A percentile compares a stretch with the other conserved stretches of the same genome.
Conservation (phyloP, 345 rosid genomes). For the Citropsis articulata region DNA sequence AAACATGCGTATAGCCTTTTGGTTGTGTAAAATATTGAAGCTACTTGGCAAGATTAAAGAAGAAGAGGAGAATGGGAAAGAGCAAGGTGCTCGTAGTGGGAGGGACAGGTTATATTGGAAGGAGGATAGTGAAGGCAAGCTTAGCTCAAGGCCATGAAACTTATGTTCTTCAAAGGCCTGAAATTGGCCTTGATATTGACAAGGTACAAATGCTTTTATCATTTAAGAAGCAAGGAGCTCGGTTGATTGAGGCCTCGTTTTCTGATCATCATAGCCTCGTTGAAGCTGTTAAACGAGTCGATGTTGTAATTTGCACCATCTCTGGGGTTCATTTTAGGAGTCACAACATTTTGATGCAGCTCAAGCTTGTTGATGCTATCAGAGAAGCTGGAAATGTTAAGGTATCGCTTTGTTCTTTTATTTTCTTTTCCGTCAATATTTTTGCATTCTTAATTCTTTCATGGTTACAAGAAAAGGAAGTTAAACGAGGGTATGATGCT, state of each 20-base stretch:
- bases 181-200: constrained; percentile 62
- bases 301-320: constrained; percentile 60
- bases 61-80: constrained; percentile 25
- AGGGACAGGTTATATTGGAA: constrained; percentile 58
- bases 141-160: constrained; percentile 50
- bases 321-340: constrained; percentile 61
- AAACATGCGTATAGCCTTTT: no score
- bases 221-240: constrained; percentile 57
- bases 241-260: constrained; percentile 43
- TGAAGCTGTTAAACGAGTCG: constrained; percentile 47
- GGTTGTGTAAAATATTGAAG: no score
- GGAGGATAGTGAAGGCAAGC: constrained; percentile 60
- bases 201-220: constrained; percentile 50
- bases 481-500: not conserved
- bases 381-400: constrained; percentile 63
- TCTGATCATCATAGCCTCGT: constrained; percentile 46
- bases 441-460: not conserved
- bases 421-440: not conserved
- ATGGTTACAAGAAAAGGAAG: not conserved
- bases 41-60: no score
- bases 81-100: constrained; percentile 62
- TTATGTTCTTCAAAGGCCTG: constrained; percentile 52
- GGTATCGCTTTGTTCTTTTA: constrained; percentile 22
- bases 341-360: constrained; percentile 56
- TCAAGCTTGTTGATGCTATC: constrained; percentile 61